phyloP scores from a whole-genome alignment of 2,329 filamentous ascomycete genomes.

The Orbilia quercus region DNA sequence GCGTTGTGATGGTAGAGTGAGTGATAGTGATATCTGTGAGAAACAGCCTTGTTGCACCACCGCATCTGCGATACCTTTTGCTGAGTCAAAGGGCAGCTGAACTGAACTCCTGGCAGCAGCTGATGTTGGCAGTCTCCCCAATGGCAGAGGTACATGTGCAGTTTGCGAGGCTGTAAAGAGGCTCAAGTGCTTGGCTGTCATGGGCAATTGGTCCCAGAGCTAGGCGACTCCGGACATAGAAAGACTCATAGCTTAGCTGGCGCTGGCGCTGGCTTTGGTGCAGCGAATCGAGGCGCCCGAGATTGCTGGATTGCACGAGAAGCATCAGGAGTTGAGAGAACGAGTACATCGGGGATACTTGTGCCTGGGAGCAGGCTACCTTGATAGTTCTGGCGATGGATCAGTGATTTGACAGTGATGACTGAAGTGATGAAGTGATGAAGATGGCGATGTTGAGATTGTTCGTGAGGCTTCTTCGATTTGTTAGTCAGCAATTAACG shows the following conservation, averaged over 20 bases:
- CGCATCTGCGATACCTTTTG: constrained; percentile 30
- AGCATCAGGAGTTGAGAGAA: constrained; percentile 3
- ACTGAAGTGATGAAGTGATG: background rate
- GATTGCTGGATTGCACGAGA: constrained; percentile 19
- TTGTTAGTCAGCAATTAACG: constrained; percentile 8
- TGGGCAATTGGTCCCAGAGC: background rate
- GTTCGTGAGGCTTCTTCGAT: background rate
- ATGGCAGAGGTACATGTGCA: constrained; percentile 22
- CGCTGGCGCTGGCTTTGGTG: background rate
- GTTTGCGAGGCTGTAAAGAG: constrained; percentile 39
- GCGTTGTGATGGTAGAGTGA: too few relatives aligned
- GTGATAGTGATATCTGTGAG: too few relatives aligned
- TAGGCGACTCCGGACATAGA: background rate
- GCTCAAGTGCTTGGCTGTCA: constrained; percentile 24
- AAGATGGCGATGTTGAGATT: constrained; percentile 7
- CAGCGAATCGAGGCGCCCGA: constrained; percentile 26
- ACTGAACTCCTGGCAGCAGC: constrained; percentile 1
- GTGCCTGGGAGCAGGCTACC: too few relatives aligned
- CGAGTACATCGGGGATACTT: too few relatives aligned
- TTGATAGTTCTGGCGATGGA: too few relatives aligned
- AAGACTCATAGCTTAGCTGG: constrained; percentile 18
- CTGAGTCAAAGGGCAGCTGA: constrained; percentile 44
- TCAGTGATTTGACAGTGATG: background rate
- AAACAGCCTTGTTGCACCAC: background rate
- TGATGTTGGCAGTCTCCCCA: constrained; percentile 13